Conservation (phyloP, 148 eudicot genomes). For the Euryodendron excelsum region DNA sequence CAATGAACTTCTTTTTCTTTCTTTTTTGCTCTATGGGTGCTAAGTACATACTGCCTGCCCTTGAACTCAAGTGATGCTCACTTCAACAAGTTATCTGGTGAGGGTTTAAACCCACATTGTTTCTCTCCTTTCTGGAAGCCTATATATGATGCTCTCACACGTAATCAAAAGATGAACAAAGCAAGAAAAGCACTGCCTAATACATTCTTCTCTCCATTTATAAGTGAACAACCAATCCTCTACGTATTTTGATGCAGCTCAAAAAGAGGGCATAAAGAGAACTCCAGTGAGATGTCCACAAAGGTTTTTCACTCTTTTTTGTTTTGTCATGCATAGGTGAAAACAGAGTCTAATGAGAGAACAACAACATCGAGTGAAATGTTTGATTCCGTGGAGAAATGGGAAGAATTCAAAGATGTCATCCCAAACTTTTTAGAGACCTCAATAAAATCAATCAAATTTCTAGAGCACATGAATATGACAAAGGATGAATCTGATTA, state of each 20-base stretch:
- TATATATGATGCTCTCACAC: neutral
- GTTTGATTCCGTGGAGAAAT: conserved; percentile 30
- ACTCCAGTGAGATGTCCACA: neutral
- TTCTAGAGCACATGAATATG: conserved; percentile 47
- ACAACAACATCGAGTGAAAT: conserved; percentile 11
- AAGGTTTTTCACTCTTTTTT: neutral
- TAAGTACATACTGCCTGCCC: neutral
- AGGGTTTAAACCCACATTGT: neutral
- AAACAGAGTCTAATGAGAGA: conserved; percentile 35
- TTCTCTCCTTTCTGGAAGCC: neutral
- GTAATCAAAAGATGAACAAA: neutral
- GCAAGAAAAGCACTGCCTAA: neutral
- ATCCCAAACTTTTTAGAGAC: conserved; percentile 29
- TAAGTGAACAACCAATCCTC: neutral
- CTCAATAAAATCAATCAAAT: conserved; percentile 29
- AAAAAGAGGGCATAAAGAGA: neutral
- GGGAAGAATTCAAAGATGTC: conserved; percentile 40
- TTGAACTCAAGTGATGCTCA: neutral
- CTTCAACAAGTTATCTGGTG: neutral
- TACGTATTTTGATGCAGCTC: neutral
- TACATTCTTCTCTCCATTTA: neutral
- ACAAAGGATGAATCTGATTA: conserved; percentile 56
- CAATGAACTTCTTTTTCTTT: too few relatives aligned
- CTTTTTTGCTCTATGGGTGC: too few relatives aligned
- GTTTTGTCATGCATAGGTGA: conserved; percentile 21